phyloP scores from a whole-genome alignment of 306 rosid species.

The Rosa chinensis region DNA sequence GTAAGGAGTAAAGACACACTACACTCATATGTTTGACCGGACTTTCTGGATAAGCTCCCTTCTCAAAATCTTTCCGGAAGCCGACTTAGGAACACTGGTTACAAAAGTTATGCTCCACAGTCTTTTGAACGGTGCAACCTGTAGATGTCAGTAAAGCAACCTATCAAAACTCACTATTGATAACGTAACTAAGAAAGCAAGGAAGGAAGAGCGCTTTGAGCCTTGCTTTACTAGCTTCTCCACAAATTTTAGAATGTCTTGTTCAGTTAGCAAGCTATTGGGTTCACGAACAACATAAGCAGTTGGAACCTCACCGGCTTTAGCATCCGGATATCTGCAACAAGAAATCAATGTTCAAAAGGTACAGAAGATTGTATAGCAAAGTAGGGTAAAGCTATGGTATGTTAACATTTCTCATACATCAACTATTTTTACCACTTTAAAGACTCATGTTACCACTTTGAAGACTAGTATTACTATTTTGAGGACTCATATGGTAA shows the following conservation, averaged over 20 bases:
- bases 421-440: too few relatives aligned
- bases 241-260: constrained; percentile 37
- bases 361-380: too few relatives aligned
- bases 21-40: constrained; percentile 17
- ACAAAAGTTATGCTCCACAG: constrained; percentile 39
- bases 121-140: constrained; percentile 62
- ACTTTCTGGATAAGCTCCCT: constrained; percentile 33
- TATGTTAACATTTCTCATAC: too few relatives aligned
- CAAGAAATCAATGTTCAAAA: constrained; percentile 11
- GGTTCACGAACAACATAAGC: constrained; percentile 50
- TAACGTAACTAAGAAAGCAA: background rate
- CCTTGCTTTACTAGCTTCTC: constrained; percentile 35
- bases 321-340: constrained; percentile 43
- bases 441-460: too few relatives aligned
- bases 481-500: too few relatives aligned
- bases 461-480: too few relatives aligned
- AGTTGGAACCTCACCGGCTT: constrained; percentile 60
- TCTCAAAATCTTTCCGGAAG: constrained; percentile 48
- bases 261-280: constrained; percentile 32
- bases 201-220: too few relatives aligned
- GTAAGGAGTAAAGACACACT: too few relatives aligned
- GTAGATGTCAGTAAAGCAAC: background rate
- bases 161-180: background rate
- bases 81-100: constrained; percentile 40
- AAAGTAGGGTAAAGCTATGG: too few relatives aligned